These are phyloP conservation scores for Penicillium ochrochloron DNA, from an alignment of 495 filamentous ascomycete genomes.

Conservation along the genomic window DNA sequence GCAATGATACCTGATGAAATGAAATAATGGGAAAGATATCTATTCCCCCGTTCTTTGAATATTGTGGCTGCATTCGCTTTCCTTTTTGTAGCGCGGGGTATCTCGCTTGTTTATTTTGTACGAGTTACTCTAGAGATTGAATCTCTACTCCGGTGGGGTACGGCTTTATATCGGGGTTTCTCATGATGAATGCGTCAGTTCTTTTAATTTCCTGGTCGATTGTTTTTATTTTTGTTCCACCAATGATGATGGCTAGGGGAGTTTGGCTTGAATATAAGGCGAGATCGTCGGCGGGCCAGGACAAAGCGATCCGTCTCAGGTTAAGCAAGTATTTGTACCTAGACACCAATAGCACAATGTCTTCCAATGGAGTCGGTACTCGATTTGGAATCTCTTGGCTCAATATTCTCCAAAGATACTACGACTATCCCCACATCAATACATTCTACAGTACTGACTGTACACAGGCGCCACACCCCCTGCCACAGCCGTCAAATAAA, in stretches of 20 bases:
- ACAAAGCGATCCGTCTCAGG: background rate
- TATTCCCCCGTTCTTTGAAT: background rate
- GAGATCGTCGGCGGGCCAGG: background rate
- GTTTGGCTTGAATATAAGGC: background rate
- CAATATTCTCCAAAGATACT: too few relatives aligned
- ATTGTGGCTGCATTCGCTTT: background rate
- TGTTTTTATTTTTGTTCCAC: slow-evolving; percentile 5
- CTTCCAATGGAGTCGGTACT: too few relatives aligned
- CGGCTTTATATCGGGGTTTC: slow-evolving; percentile 5
- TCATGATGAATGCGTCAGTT: background rate
- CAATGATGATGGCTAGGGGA: background rate
- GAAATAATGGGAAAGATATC: slow-evolving; percentile 7
- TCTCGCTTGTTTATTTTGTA: background rate
- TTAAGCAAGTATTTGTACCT: background rate
- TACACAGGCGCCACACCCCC: background rate
- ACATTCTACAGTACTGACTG: too few relatives aligned
- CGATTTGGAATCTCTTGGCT: too few relatives aligned
- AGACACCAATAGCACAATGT: background rate
- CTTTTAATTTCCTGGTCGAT: background rate
- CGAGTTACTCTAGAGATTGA: background rate
- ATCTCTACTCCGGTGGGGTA: slow-evolving; percentile 1
- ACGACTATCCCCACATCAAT: background rate
- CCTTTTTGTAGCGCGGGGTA: background rate
- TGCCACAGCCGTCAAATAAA: slow-evolving; percentile 7
- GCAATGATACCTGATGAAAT: slow-evolving; percentile 27